Conservation (phyloP, 345 rosid genomes). For the Hibiscus mutabilis region DNA sequence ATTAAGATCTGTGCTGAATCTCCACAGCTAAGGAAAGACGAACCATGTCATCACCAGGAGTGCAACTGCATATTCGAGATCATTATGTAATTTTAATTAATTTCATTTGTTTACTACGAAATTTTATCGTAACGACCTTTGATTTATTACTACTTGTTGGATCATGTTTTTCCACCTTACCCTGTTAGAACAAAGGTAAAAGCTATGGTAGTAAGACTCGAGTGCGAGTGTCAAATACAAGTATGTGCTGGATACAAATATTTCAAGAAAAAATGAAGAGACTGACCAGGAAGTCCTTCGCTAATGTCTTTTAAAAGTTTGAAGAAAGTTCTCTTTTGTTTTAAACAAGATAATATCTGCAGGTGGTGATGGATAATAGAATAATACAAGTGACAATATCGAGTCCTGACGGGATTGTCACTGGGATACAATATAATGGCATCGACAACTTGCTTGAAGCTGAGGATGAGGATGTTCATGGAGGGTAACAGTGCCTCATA, state of each 20-base stretch:
- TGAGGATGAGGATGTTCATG: constrained; percentile 34
- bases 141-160: background rate
- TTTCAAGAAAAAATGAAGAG: background rate
- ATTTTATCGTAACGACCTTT: background rate
- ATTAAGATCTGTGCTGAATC: background rate
- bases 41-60: constrained; percentile 15
- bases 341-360: no score
- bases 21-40: background rate
- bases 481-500: constrained; percentile 36
- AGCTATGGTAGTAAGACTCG: background rate
- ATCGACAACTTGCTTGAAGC: constrained; percentile 46
- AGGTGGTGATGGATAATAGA: constrained; percentile 56
- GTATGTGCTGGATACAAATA: background rate
- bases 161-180: background rate
- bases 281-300: background rate
- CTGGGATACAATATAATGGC: constrained; percentile 37
- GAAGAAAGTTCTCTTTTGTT: background rate
- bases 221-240: background rate
- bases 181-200: background rate
- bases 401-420: constrained; percentile 44
- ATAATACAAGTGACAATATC: constrained; percentile 35
- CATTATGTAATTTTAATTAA: constrained; percentile 9
- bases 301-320: background rate
- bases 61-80: constrained; percentile 19
- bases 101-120: background rate